Evolutionary conservation across 768 basidiomycete genomes (phyloP).

Genomic region (Saitozyma sp.): DNA sequence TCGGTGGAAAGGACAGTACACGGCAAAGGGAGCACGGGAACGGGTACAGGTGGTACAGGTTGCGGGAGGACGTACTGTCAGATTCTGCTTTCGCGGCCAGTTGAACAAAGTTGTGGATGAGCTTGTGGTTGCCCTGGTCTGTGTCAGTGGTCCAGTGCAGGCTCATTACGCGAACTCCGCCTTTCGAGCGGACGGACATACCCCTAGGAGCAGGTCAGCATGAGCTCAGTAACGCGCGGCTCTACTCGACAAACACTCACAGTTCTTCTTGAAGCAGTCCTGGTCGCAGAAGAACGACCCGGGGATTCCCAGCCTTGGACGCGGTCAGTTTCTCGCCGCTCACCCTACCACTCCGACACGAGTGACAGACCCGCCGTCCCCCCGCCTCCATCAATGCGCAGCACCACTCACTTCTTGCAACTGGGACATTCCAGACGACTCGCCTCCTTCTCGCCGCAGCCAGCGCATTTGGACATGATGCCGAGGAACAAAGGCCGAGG

Average conservation of each 20-base stretch:
- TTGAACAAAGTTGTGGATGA: slow-evolving; percentile 50
- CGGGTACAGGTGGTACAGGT: neutral
- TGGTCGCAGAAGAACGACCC: slow-evolving; percentile 77
- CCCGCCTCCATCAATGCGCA: too few relatives aligned
- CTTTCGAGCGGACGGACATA: slow-evolving; percentile 8
- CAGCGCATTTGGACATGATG: slow-evolving; percentile 46
- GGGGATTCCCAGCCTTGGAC: slow-evolving; percentile 51
- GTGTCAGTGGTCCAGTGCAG: slow-evolving; percentile 21
- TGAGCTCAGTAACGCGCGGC: slow-evolving; percentile 24
- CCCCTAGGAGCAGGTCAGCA: neutral
- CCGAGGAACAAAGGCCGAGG: too few relatives aligned
- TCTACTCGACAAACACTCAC: slow-evolving; percentile 59
- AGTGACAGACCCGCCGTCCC: slow-evolving; percentile 12
- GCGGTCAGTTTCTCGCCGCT: slow-evolving; percentile 2
- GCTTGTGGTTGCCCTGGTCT: slow-evolving; percentile 42
- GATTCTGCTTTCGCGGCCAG: slow-evolving; percentile 48
- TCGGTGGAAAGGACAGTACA: too few relatives aligned
- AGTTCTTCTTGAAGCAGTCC: slow-evolving; percentile 92
- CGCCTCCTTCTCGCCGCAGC: slow-evolving; percentile 70
- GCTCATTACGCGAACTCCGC: neutral
- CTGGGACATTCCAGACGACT: slow-evolving; percentile 89
- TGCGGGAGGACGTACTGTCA: slow-evolving; percentile 33
- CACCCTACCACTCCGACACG: slow-evolving; percentile 1
- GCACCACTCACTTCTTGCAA: slow-evolving; percentile 72
- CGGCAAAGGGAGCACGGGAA: too few relatives aligned